Base-by-base conservation (phyloP, 495 filamentous ascomycete genomes). In the Penicillium robsamsonii region DNA sequence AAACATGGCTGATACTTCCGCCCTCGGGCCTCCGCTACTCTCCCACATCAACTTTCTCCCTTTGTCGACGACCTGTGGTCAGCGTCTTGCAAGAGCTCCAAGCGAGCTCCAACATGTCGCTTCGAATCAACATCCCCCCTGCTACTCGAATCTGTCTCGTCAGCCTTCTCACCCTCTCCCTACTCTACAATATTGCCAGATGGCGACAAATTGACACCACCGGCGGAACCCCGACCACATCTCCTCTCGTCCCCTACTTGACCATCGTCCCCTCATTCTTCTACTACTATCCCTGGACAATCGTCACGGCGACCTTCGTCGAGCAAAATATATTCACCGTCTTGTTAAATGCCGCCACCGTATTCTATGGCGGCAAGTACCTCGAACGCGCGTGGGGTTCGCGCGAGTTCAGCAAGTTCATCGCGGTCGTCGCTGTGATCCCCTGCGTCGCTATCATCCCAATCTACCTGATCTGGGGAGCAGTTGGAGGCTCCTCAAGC, bases 301-400 rank as follows among this genome's bases (percentile, higher is more conserved):
- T 96, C 60, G 61, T 92, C 31, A 88, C 89, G 0, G 88, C 94
- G 10, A 89, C 92, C 0, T 82, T 97, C 43, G 90, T 96, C 46
- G 94, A 98, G 72, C 89, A 90, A 70, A 97, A 97, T 66, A 79
- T 96, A 67, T 88, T 96, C 67, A 94, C 91, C 27, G 79, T 97
- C 4, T 72, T 84, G 13, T 82, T 97, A 49, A 91, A 92, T 55
- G 86, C 81, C 11, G 75, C 85, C 27, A 94, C 93, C 17, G 72
- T 97, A 38, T 93, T 96, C 73, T 91, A 96, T 78, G 95, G 92
- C 20, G 94, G 95, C 8, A 86, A 91, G 60, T 98, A 98, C 67
- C 82, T 98, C 25, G 94, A 98, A 75, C 84, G 94, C 60, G 94
- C 95, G 45, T 98, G 94, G 94, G 87, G 91, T 29, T 91, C 89